Base-by-base conservation (phyloP, 352 stramenopile species). In the Pythium phragmiticola region DNA sequence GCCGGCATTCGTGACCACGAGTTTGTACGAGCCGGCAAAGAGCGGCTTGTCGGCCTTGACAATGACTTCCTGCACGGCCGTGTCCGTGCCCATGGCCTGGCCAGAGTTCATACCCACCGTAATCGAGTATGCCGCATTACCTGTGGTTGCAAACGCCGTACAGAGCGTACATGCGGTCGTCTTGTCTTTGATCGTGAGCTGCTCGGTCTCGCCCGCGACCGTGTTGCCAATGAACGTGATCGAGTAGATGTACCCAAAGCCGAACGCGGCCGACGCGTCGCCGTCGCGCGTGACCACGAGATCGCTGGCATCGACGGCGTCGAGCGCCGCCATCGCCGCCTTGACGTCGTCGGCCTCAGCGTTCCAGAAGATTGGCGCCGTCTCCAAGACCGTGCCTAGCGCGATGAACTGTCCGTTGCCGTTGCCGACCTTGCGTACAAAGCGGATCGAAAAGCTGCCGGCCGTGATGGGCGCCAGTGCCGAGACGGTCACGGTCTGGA, bases 181-280 rank as follows among this genome's bases (percentile, higher is more conserved):
- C 1, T 57, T 68, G 50, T 79, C 61, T 12, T 50, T 64, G 19
- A 84, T 48, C 21, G 60, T 70, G 12, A 86, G 69, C 3, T 49
- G 11, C n/a, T 48, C 63, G 0, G 84, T 89, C 46, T 94, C 77
- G 3, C 86, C 86, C 0, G 79, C 82, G 4, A 94, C 84, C 5
- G 56, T 72, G 37, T 86, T 90, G 7, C 86, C 83, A 12, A 94
- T 60, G 65, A 94, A 94, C 30, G 82, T 90, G 60, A 94, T 78
- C 6, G 80, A 84, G 50, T 79, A 92, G 17, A 84, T 66, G 30
- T 86, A 92, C 13, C 84, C 86, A 48, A 79, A 92, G 11, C 72
- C 62, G 64, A 78, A 92, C 9, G 74, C 72, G 0, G 63, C 72
- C 0, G 73, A 84, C 5, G 43, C 78, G 68, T 94, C 84, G 17